phyloP scores from a whole-genome alignment of 495 filamentous ascomycete genomes.

The Hypoxylon intermedium region DNA sequence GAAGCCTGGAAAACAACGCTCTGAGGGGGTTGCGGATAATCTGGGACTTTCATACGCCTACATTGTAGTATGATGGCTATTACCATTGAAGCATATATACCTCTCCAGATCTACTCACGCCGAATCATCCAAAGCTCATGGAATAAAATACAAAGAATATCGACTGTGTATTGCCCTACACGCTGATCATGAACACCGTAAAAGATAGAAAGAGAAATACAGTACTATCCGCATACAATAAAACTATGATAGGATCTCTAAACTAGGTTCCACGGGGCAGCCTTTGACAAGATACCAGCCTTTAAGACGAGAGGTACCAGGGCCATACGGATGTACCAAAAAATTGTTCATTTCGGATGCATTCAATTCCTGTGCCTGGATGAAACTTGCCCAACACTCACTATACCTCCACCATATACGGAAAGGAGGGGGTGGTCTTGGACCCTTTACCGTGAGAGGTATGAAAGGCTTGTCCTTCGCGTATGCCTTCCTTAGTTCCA shows the following conservation, averaged over 20 bases:
- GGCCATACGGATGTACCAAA: not conserved
- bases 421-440: not conserved
- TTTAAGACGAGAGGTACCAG: not conserved
- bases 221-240: too few species aligned
- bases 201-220: too few species aligned
- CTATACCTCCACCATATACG: not conserved
- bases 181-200: too few species aligned
- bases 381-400: not conserved
- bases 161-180: not conserved
- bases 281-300: not conserved
- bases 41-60: too few species aligned
- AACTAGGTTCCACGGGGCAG: not conserved
- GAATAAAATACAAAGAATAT: not conserved
- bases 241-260: constrained; percentile 2
- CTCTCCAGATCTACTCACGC: too few species aligned
- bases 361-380: not conserved
- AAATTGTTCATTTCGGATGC: not conserved
- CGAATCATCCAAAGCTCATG: too few species aligned
- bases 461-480: not conserved
- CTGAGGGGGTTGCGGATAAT: too few species aligned
- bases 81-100: too few species aligned
- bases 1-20: too few species aligned
- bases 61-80: too few species aligned
- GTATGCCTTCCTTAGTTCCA: constrained; percentile 5
- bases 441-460: not conserved